These are phyloP conservation scores for Suillus ampliporus DNA, from an alignment of 768 basidiomycete species.

Conservation along the genomic window DNA sequence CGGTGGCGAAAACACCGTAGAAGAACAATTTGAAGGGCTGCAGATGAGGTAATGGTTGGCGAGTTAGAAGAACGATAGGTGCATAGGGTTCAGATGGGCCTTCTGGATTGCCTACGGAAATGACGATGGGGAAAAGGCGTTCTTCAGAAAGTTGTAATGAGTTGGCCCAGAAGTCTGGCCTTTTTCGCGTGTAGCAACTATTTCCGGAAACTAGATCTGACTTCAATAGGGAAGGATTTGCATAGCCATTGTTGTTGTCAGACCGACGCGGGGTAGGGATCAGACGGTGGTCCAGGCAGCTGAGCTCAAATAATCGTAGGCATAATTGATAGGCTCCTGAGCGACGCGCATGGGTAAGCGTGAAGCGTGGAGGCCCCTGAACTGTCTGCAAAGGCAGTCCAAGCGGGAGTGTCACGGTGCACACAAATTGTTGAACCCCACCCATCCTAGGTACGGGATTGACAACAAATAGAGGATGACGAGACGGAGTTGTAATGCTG, in stretches of 20 bases:
- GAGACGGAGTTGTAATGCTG: conserved; percentile 8
- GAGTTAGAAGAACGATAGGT: conserved; percentile 70
- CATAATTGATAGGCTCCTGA: conserved; percentile 65
- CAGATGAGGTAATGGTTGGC: conserved; percentile 66
- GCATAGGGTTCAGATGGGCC: conserved; percentile 45
- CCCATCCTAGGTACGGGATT: conserved; percentile 20
- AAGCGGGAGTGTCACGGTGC: conserved; percentile 54
- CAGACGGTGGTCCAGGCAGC: conserved; percentile 56
- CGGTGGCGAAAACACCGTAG: conserved; percentile 47
- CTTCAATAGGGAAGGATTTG: conserved; percentile 2
- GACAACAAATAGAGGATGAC: conserved; percentile 27
- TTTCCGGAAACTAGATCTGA: conserved; percentile 46
- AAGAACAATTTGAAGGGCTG: conserved; percentile 64
- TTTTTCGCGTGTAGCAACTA: conserved; percentile 60
- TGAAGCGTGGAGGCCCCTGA: conserved; percentile 51
- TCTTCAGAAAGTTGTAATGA: conserved; percentile 31
- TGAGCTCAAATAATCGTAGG: conserved; percentile 50
- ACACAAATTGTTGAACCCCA: conserved; percentile 43
- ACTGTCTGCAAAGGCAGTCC: conserved; percentile 47
- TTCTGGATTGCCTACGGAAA: conserved; percentile 35
- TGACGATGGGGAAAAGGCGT: conserved; percentile 46
- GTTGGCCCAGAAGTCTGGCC: conserved; percentile 72
- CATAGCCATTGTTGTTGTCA: not conserved
- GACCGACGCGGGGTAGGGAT: conserved; percentile 36
- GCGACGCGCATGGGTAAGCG: conserved; percentile 59